Conservation (phyloP, 495 filamentous ascomycete genomes). For the Penicillium angulare region DNA sequence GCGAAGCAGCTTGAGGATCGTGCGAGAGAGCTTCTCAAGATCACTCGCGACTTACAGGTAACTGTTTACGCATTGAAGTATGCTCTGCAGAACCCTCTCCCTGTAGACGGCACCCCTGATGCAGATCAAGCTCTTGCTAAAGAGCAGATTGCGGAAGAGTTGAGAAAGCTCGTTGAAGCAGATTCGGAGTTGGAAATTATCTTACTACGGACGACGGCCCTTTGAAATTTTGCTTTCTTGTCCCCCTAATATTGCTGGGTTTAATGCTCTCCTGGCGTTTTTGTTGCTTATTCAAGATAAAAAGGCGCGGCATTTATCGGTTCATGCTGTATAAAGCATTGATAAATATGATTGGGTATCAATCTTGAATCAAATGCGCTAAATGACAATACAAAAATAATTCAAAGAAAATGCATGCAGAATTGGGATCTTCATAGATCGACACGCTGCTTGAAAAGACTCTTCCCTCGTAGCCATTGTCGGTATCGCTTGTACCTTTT, state of each 20-base stretch:
- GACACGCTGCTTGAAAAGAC: slow-evolving; percentile 86
- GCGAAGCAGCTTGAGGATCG: neutral
- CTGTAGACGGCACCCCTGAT: slow-evolving; percentile 9
- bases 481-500: slow-evolving; percentile 95
- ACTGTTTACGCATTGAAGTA: slow-evolving; percentile 36
- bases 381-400: slow-evolving; percentile 5
- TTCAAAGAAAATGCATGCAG: neutral
- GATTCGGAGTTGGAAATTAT: slow-evolving; percentile 34
- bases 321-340: neutral
- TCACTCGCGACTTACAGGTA: slow-evolving; percentile 50
- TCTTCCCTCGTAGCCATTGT: slow-evolving; percentile 91
- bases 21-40: slow-evolving; percentile 12
- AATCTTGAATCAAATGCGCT: slow-evolving; percentile 12
- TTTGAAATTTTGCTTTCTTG: slow-evolving; percentile 8
- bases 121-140: slow-evolving; percentile 20
- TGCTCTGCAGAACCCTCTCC: slow-evolving; percentile 30
- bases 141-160: slow-evolving; percentile 29
- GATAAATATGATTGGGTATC: slow-evolving; percentile 15
- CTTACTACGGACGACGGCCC: slow-evolving; percentile 18
- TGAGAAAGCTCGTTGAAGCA: slow-evolving; percentile 35
- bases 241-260: neutral
- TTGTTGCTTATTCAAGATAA: no score
- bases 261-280: no score
- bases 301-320: neutral
- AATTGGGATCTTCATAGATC: slow-evolving; percentile 55